Evolutionary conservation across 2,329 filamentous ascomycete species (phyloP).

Genomic region (Arthrobotrys conoides): DNA sequence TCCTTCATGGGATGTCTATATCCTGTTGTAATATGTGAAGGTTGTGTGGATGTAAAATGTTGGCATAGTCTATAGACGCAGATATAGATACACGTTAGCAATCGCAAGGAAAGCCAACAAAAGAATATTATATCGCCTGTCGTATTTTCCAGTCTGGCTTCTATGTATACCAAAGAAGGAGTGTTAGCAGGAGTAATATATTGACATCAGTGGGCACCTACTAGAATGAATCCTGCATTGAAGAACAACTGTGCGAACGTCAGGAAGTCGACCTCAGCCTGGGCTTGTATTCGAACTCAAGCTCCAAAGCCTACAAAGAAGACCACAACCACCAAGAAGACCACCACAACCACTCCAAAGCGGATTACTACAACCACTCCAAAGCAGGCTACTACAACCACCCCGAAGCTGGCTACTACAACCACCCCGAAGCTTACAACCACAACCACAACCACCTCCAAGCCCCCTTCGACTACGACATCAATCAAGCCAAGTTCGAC

Average conservation of each 20-base stretch:
- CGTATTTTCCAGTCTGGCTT: too few relatives aligned
- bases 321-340: slow-evolving; percentile 8
- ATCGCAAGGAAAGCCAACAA: too few relatives aligned
- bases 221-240: slow-evolving; percentile 26
- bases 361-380: not conserved
- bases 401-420: not conserved
- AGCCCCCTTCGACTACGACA: too few relatives aligned
- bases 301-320: not conserved
- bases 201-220: not conserved
- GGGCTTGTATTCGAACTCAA: slow-evolving; percentile 19
- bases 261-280: not conserved
- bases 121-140: too few relatives aligned
- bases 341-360: not conserved
- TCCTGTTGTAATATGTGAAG: too few relatives aligned
- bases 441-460: not conserved
- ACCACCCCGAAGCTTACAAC: not conserved
- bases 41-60: not conserved
- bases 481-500: too few relatives aligned
- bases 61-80: too few relatives aligned
- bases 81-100: too few relatives aligned
- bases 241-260: slow-evolving; percentile 23
- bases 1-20: not conserved
- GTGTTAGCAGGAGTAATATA: not conserved
- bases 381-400: slow-evolving; percentile 1
- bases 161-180: not conserved